Conservation (phyloP, 2,329 filamentous ascomycete genomes). For the Capronia americana region DNA sequence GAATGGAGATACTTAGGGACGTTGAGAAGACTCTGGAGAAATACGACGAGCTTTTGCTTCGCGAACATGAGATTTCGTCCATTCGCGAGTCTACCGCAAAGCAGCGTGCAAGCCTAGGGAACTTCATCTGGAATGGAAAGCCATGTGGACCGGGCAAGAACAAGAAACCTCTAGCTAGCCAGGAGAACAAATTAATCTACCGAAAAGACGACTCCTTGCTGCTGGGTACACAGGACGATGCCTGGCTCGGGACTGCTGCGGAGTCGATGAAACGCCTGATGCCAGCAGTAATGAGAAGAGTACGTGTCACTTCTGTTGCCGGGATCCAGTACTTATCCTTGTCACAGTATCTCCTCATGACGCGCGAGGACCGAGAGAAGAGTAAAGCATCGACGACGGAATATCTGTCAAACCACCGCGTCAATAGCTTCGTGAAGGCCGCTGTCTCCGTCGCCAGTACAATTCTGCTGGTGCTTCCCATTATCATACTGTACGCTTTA, state of each 20-base stretch:
- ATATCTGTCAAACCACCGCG: constrained; percentile 2
- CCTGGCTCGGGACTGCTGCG: constrained; percentile 4
- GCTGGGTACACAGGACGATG: not conserved
- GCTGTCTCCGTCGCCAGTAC: not conserved
- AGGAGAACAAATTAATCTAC: constrained; percentile 5
- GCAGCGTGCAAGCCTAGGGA: not conserved
- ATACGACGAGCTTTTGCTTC: constrained; percentile 7
- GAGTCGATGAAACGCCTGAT: constrained; percentile 7
- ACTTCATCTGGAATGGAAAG: constrained; percentile 5
- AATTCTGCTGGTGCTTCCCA: not conserved
- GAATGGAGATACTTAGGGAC: not conserved
- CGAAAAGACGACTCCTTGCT: constrained; percentile 1
- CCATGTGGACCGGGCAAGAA: not conserved
- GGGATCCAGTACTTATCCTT: not conserved
- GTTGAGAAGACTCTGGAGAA: constrained; percentile 4
- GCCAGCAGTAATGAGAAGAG: constrained; percentile 2
- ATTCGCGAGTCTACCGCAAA: constrained; percentile 5
- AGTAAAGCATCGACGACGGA: not conserved
- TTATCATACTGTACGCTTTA: constrained; percentile 3
- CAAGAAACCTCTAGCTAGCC: constrained; percentile 2
- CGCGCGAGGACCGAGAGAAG: constrained; percentile 1
- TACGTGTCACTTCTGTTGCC: not conserved
- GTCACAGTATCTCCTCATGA: constrained; percentile 1
- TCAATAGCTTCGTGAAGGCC: constrained; percentile 5
- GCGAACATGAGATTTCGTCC: constrained; percentile 8